These are phyloP conservation scores for Rosa chinensis DNA, from an alignment of 306 rosid species.

Conservation along the genomic window DNA sequence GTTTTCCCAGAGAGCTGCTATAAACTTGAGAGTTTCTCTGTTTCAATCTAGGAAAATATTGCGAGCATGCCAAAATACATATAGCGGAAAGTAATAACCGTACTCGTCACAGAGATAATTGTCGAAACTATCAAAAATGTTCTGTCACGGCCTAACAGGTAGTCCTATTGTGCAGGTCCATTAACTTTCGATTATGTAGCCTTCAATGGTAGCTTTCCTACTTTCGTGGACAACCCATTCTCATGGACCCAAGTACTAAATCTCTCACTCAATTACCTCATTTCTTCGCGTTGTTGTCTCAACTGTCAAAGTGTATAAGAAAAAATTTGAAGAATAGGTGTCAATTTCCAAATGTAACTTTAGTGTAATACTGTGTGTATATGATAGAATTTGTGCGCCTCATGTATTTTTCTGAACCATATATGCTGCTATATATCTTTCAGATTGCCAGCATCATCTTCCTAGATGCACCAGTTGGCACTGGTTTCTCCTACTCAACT, in stretches of 20 bases:
- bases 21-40: not conserved
- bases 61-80: not conserved
- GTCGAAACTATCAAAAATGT: too few relatives aligned
- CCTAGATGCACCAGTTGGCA: conserved; percentile 28
- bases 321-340: not conserved
- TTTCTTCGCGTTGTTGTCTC: not conserved
- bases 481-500: conserved; percentile 33
- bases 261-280: not conserved
- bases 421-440: not conserved
- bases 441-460: conserved; percentile 30
- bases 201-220: not conserved
- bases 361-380: too few relatives aligned
- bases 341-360: too few relatives aligned
- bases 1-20: not conserved
- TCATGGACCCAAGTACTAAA: conserved; percentile 33
- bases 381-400: not conserved
- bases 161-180: conserved; percentile 22
- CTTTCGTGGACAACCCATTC: conserved; percentile 19
- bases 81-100: too few relatives aligned
- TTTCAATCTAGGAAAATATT: not conserved
- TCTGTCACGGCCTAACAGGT: not conserved
- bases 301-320: not conserved
- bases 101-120: too few relatives aligned
- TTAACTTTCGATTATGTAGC: conserved; percentile 24
- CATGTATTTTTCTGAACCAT: not conserved